A percentile compares a stretch with the other conserved stretches of the same genome.
phyloP scores from a whole-genome alignment of 1,284 basidiomycete genomes.

The Pseudozyma hubeiensis region DNA sequence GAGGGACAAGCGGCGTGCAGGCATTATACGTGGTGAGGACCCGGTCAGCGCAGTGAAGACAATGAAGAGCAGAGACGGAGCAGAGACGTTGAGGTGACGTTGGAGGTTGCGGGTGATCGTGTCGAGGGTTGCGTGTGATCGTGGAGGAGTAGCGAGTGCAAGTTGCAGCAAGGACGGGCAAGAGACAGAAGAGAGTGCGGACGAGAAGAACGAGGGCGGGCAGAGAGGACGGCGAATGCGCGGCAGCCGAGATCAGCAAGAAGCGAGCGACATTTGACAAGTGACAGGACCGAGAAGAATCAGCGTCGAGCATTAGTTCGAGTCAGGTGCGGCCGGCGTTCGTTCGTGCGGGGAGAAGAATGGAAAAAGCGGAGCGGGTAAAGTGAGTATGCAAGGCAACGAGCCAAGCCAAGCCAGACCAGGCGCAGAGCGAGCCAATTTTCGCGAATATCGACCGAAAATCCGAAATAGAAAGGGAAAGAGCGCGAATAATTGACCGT shows the following conservation, averaged over 20 bases:
- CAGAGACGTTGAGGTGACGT: background rate
- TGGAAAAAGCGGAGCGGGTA: background rate
- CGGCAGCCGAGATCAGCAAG: background rate
- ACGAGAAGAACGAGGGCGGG: background rate
- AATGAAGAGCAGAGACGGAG: background rate
- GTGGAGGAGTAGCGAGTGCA: too few relatives aligned
- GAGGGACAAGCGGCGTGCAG: slow-evolving; percentile 33
- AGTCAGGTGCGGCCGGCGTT: slow-evolving; percentile 8
- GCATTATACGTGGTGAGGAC: slow-evolving; percentile 6
- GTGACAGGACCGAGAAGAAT: background rate
- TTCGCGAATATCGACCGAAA: slow-evolving; percentile 31
- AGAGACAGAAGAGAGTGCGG: background rate
- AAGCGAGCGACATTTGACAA: slow-evolving; percentile 1
- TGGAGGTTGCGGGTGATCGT: background rate
- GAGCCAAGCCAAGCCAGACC: background rate
- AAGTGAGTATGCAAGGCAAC: background rate
- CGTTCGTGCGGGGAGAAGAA: slow-evolving; percentile 13
- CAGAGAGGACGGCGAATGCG: slow-evolving; percentile 1
- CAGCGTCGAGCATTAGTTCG: slow-evolving; percentile 3
- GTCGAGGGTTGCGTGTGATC: too few relatives aligned
- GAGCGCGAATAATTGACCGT: slow-evolving; percentile 6
- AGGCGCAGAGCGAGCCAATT: background rate
- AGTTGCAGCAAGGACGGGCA: too few relatives aligned
- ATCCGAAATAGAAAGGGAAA: slow-evolving; percentile 5
- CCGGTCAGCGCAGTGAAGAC: background rate